Evolutionary conservation across 441 rosid species (phyloP).

Genomic region (Bocquillonia castaneifolia): DNA sequence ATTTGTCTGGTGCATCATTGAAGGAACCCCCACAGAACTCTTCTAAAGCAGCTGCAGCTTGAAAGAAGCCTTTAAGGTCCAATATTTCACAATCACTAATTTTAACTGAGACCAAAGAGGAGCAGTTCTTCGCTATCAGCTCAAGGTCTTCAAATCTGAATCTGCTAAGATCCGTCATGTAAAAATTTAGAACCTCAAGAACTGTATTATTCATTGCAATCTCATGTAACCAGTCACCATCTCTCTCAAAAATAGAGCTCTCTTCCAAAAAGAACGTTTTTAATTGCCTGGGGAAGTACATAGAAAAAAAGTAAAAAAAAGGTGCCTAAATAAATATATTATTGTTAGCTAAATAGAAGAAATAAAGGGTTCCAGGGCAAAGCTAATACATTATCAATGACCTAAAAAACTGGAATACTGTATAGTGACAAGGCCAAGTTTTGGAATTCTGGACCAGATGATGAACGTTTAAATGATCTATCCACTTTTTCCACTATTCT

Average conservation of each 20-base stretch:
- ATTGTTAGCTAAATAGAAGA: neutral
- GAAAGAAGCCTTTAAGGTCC: slow-evolving; percentile 65
- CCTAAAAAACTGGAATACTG: neutral
- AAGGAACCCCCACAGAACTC: slow-evolving; percentile 86
- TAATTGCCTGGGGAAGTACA: slow-evolving; percentile 51
- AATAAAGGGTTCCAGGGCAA: neutral
- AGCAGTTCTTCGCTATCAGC: slow-evolving; percentile 69
- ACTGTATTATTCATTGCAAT: slow-evolving; percentile 64
- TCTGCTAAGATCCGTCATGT: slow-evolving; percentile 58
- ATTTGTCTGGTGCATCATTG: slow-evolving; percentile 47
- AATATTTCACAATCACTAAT: slow-evolving; percentile 64
- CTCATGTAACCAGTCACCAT: slow-evolving; percentile 83
- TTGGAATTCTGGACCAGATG: neutral
- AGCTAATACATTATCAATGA: neutral
- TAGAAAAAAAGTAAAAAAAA: slow-evolving; percentile 1
- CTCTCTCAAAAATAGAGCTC: slow-evolving; percentile 56
- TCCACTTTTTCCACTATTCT: too few relatives aligned
- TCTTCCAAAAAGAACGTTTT: slow-evolving; percentile 79
- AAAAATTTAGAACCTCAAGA: slow-evolving; percentile 77
- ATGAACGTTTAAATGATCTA: too few relatives aligned
- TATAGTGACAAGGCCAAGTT: neutral
- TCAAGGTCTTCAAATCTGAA: slow-evolving; percentile 62
- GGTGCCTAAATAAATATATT: neutral
- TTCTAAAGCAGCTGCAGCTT: slow-evolving; percentile 55
- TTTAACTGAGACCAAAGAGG: slow-evolving; percentile 59